A percentile compares a stretch with the other conserved stretches of the same genome.
Conservation (phyloP, 805 yeast species). For the Kazachstania bromeliacearum region DNA sequence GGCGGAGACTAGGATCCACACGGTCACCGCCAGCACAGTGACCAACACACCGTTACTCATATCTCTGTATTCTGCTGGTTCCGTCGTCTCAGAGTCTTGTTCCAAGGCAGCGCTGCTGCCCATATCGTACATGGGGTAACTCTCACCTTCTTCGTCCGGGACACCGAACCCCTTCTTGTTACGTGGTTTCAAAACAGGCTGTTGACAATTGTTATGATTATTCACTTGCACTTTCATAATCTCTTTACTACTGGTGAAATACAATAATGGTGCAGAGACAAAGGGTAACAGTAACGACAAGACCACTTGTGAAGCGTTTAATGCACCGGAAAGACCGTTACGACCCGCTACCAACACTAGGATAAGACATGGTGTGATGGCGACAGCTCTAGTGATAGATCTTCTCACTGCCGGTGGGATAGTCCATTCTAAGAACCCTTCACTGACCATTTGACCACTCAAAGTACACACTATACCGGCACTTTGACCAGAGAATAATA, state of each 20-base stretch:
- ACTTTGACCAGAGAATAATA: constrained; percentile 79
- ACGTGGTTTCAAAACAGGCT: background rate
- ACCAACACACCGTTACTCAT: constrained; percentile 40
- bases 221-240: constrained; percentile 52
- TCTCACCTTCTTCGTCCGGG: background rate
- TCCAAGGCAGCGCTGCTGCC: too few relatives aligned
- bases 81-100: background rate
- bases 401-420: constrained; percentile 75
- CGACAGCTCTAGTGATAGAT: constrained; percentile 70
- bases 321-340: constrained; percentile 64
- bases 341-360: constrained; percentile 71
- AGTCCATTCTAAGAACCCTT: constrained; percentile 77
- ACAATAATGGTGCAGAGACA: constrained; percentile 79
- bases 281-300: constrained; percentile 72
- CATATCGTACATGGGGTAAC: background rate
- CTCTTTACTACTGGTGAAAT: constrained; percentile 60
- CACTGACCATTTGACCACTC: constrained; percentile 91
- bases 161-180: background rate
- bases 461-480: constrained; percentile 94
- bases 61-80: constrained; percentile 24
- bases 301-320: constrained; percentile 81
- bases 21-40: constrained; percentile 40
- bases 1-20: constrained; percentile 62
- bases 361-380: constrained; percentile 76
- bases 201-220: constrained; percentile 7